Base-by-base conservation (phyloP, 495 filamentous ascomycete species). In the Penicillium manginii region DNA sequence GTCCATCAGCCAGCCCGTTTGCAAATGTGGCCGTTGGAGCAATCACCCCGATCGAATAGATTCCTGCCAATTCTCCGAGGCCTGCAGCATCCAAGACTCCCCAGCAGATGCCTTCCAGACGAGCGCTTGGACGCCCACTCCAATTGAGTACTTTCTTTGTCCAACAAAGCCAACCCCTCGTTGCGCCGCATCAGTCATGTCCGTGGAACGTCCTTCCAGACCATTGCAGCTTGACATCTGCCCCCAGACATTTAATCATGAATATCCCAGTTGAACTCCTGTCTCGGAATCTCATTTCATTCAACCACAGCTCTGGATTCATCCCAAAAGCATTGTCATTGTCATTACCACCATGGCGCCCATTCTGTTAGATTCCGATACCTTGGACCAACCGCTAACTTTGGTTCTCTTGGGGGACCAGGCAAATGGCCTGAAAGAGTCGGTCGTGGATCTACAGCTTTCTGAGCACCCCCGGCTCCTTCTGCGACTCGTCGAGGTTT, bases 81-180 rank as follows among this genome's bases (percentile, higher is more conserved):
- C 17, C 14, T 21, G 40, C 40, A 43, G 40, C 7, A 43, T 43
- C n/a, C 40, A 9, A 43, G 3, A 17, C 10, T n/a, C 2, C n/a
- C 17, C n/a, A n/a, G 14, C 40, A 43, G 17, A 43, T 9, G 17
- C 40, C 12, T 6, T n/a, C 40, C n/a, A 43, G 40, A 19, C 40
- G 19, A 21, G 45, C 45, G 19, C 45, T 22, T 23, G 1, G 19
- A 21, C 45, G 19, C 11, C 6, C 21, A 47, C 21, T 35, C 48
- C 18, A 7, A 62, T 62, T 62, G 60, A 58, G 46, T 43, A 26
- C 50, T 15, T 32, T 26, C 32, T 61, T 53, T 26, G 59, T 54
- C 32, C n/a, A 50, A 62, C 55, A 54, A 58, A 57, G 59, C 4
- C 7, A 23, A 26, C 6, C 45, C 45, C 45, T 47, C 45, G 45